Evolutionary conservation across 164 flowering plant genomes (phyloP).

Genomic region (Platanus orientalis): DNA sequence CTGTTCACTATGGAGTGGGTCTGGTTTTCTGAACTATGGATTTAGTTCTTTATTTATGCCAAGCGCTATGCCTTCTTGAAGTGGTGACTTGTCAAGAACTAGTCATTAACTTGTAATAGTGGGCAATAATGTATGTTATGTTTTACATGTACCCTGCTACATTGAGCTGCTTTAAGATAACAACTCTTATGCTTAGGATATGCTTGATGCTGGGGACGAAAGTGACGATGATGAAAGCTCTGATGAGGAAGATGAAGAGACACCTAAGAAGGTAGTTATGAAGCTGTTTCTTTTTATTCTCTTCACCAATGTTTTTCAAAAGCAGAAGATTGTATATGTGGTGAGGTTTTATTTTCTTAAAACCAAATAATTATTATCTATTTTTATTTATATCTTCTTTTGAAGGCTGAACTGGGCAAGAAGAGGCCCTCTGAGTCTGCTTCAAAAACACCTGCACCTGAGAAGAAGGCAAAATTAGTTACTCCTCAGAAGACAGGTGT

Average conservation of each 20-base stretch:
- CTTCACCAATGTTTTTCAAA: too few relatives aligned
- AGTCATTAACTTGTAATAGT: too few relatives aligned
- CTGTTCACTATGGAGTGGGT: too few relatives aligned
- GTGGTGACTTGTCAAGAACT: too few relatives aligned
- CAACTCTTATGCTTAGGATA: slow-evolving; percentile 11
- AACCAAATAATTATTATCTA: not conserved
- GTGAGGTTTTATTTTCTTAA: too few relatives aligned
- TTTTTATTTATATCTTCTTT: not conserved
- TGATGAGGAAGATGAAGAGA: slow-evolving; percentile 45
- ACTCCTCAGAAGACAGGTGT: slow-evolving; percentile 70
- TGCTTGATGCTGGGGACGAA: slow-evolving; percentile 15
- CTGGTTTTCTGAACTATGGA: too few relatives aligned
- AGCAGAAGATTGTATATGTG: not conserved
- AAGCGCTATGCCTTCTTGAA: too few relatives aligned
- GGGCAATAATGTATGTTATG: too few relatives aligned
- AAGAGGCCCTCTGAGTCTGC: slow-evolving; percentile 56
- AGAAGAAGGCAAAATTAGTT: slow-evolving; percentile 60
- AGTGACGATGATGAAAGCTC: slow-evolving; percentile 29
- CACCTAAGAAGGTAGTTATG: slow-evolving; percentile 48
- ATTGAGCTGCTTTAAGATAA: not conserved
- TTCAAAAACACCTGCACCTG: slow-evolving; percentile 39
- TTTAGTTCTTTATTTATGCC: too few relatives aligned
- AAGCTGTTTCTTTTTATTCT: not conserved
- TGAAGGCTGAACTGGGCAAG: slow-evolving; percentile 39
- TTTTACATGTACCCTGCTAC: not conserved